These are phyloP conservation scores for Sclerotinia minor DNA, from an alignment of 2,329 filamentous ascomycete species.

Conservation along the genomic window DNA sequence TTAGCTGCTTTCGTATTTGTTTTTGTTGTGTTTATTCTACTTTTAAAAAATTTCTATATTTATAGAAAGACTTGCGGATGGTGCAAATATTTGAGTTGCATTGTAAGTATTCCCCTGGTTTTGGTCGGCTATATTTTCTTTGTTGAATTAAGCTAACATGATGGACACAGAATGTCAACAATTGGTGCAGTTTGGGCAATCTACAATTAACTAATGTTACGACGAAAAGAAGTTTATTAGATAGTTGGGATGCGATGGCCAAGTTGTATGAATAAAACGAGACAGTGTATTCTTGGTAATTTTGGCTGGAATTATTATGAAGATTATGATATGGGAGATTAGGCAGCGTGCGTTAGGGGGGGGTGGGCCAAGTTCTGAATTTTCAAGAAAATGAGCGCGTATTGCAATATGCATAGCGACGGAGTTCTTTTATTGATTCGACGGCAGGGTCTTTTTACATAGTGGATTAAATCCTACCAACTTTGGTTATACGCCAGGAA, in stretches of 20 bases:
- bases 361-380: not conserved
- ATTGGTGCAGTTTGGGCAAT: slow-evolving; percentile 60
- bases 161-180: slow-evolving; percentile 71
- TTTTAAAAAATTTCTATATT: slow-evolving; percentile 89
- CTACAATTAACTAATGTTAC: slow-evolving; percentile 30
- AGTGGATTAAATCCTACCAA: not conserved
- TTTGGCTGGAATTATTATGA: not conserved
- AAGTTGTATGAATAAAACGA: slow-evolving; percentile 28
- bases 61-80: slow-evolving; percentile 75
- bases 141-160: slow-evolving; percentile 1
- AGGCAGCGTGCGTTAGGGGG: not conserved
- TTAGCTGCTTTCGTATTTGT: slow-evolving; percentile 76
- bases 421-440: slow-evolving; percentile 28
- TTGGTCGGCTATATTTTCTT: slow-evolving; percentile 4
- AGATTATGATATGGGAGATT: not conserved
- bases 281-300: not conserved
- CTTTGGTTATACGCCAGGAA: not conserved
- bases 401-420: slow-evolving; percentile 32
- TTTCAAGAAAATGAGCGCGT: not conserved
- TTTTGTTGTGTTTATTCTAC: slow-evolving; percentile 79
- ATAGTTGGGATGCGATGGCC: slow-evolving; percentile 34
- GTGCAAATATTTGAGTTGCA: slow-evolving; percentile 94
- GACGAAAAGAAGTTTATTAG: slow-evolving; percentile 34
- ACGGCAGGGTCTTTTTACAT: not conserved
- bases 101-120: slow-evolving; percentile 61